Percentiles rank a stretch among this genome's conserved stretches.
Evolutionary conservation across 2,329 filamentous ascomycete genomes (phyloP).

Genomic region (Fusarium guadeloupense): DNA sequence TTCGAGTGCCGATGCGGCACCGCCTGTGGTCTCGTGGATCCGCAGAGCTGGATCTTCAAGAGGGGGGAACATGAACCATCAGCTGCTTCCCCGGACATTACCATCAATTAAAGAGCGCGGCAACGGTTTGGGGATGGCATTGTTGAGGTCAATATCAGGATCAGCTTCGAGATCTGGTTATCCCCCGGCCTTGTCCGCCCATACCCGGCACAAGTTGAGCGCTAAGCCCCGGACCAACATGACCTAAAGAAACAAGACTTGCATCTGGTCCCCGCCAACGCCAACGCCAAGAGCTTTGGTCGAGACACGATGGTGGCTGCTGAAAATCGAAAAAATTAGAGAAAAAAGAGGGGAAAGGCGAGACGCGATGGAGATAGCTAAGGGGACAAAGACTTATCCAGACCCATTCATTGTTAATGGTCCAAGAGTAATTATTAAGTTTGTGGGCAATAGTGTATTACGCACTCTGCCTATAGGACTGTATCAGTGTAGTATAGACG

Average conservation of each 20-base stretch:
- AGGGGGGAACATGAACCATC: slow-evolving; percentile 5
- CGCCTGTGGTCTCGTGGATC: slow-evolving; percentile 16
- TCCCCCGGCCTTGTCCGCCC: slow-evolving; percentile 21
- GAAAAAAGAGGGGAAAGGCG: not conserved
- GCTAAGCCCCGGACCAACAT: slow-evolving; percentile 31
- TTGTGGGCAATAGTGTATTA: not conserved
- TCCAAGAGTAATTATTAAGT: not conserved
- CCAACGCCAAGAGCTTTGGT: slow-evolving; percentile 22
- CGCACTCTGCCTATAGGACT: too few relatives aligned
- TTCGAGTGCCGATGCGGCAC: not conserved
- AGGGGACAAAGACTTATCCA: slow-evolving; percentile 3
- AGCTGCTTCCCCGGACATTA: slow-evolving; percentile 13
- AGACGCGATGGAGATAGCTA: not conserved
- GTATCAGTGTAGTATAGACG: too few relatives aligned
- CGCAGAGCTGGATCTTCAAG: slow-evolving; percentile 23
- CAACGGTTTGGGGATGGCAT: not conserved
- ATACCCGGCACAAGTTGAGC: slow-evolving; percentile 31
- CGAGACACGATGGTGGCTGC: slow-evolving; percentile 26
- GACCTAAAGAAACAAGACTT: slow-evolving; percentile 29
- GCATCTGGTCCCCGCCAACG: slow-evolving; percentile 23
- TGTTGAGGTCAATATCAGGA: slow-evolving; percentile 3
- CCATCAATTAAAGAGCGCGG: not conserved
- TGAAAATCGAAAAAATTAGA: slow-evolving; percentile 7
- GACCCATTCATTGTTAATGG: not conserved
- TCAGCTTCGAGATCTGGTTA: slow-evolving; percentile 12